These are phyloP conservation scores for Penicillium sp. DNA, from an alignment of 2,329 filamentous ascomycete species.

Conservation along the genomic window DNA sequence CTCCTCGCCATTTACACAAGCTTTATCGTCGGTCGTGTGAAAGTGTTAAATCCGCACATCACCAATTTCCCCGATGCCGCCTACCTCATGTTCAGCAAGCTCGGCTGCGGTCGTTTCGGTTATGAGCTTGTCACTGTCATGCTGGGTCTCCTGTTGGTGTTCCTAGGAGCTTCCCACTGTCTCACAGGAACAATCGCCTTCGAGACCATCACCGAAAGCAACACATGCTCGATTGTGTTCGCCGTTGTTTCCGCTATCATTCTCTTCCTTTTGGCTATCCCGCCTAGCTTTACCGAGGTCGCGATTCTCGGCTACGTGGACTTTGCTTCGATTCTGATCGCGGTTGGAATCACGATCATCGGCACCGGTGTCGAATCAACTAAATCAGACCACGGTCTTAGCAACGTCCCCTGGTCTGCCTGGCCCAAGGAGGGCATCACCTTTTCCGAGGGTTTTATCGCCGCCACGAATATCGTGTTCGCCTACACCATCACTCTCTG, in stretches of 20 bases:
- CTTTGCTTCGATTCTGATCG: not conserved
- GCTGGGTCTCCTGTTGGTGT: not conserved
- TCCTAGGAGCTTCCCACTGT: not conserved
- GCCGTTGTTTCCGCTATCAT: not conserved
- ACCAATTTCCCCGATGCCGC: not conserved
- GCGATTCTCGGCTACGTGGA: not conserved
- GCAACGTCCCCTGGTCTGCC: not conserved
- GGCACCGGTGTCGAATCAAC: not conserved
- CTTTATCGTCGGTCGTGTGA: not conserved
- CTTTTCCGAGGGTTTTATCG: not conserved
- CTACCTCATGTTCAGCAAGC: not conserved
- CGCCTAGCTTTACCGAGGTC: not conserved
- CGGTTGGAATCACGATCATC: not conserved
- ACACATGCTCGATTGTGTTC: not conserved
- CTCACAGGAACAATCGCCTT: not conserved
- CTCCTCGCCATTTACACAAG: not conserved
- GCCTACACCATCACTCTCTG: constrained; percentile 13
- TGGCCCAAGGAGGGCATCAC: not conserved
- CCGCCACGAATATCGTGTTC: not conserved
- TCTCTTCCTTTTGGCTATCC: not conserved
- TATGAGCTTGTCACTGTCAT: not conserved
- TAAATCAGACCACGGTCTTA: not conserved
- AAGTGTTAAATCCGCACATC: not conserved
- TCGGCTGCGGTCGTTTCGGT: not conserved
- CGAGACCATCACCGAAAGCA: not conserved